Evolutionary conservation across 1,139 yeast genomes (phyloP).

Genomic region (Kurtzmaniella quercitrusa): DNA sequence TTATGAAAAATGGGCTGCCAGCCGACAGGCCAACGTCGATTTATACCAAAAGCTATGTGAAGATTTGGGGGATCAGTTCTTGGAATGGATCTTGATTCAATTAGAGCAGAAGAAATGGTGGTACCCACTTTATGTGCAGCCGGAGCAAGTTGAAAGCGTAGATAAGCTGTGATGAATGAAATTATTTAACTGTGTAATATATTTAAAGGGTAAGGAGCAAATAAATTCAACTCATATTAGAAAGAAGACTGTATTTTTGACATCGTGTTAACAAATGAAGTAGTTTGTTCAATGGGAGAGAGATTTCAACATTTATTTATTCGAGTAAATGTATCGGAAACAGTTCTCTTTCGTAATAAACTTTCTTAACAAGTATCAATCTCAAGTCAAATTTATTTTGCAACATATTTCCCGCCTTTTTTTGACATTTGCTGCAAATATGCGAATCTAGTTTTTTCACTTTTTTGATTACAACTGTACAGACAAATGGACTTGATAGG

Average conservation of each 20-base stretch:
- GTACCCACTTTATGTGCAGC: constrained; percentile 18
- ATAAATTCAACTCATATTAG: too few relatives aligned
- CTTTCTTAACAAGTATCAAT: too few relatives aligned
- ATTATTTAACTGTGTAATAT: too few relatives aligned
- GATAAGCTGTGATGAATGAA: neutral
- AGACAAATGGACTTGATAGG: constrained; percentile 62
- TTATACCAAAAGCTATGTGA: neutral
- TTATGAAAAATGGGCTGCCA: constrained; percentile 11
- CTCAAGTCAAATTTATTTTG: too few relatives aligned
- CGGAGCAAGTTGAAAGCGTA: neutral
- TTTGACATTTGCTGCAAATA: neutral
- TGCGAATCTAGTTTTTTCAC: neutral
- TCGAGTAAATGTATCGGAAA: too few relatives aligned
- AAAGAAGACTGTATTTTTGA: too few relatives aligned
- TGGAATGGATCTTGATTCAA: constrained; percentile 16
- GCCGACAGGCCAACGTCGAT: constrained; percentile 6
- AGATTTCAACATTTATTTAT: too few relatives aligned
- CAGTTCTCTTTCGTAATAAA: neutral
- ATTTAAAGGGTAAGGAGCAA: too few relatives aligned
- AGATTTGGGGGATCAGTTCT: constrained; percentile 17
- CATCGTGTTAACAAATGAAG: too few relatives aligned
- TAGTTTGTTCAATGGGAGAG: too few relatives aligned
- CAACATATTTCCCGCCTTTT: neutral
- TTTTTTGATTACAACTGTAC: neutral
- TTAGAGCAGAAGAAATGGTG: constrained; percentile 18